Conservation (phyloP, 1,139 yeast species). For the Candida sp. region DNA sequence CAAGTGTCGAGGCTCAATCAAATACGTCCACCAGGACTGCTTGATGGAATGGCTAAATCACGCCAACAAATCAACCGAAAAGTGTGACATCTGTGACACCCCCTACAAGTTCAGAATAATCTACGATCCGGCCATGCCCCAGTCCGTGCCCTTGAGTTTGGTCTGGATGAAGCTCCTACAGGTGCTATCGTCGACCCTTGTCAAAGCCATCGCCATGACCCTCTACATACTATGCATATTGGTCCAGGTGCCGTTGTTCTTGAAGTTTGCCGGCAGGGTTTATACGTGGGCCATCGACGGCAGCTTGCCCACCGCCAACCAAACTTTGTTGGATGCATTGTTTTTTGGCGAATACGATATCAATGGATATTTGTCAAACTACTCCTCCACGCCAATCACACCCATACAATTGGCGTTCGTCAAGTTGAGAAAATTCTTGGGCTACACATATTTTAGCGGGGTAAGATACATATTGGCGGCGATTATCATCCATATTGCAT, state of each 20-base stretch:
- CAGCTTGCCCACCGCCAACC: constrained; percentile 42
- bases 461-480: constrained; percentile 39
- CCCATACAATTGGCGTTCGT: constrained; percentile 14
- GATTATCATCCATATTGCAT: constrained; percentile 46
- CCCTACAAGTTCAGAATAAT: constrained; percentile 75
- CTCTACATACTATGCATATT: constrained; percentile 45
- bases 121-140: constrained; percentile 75
- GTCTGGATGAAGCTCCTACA: constrained; percentile 42
- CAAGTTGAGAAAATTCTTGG: constrained; percentile 26
- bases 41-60: constrained; percentile 83
- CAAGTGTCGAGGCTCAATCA: constrained; percentile 91
- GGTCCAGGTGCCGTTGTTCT: constrained; percentile 59
- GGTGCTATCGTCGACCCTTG: constrained; percentile 27
- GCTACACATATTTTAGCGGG: constrained; percentile 47
- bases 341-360: constrained; percentile 49
- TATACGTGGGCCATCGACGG: constrained; percentile 61
- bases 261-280: constrained; percentile 56
- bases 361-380: constrained; percentile 11
- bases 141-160: constrained; percentile 56
- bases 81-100: constrained; percentile 91
- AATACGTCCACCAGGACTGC: constrained; percentile 93
- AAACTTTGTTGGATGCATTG: constrained; percentile 41
- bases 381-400: not conserved
- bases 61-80: constrained; percentile 61
- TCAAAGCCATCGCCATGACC: constrained; percentile 29